A percentile compares a stretch with the other conserved stretches of the same genome.
Conservation (phyloP, 2,329 filamentous ascomycete species). For the Clonostachys rosea region DNA sequence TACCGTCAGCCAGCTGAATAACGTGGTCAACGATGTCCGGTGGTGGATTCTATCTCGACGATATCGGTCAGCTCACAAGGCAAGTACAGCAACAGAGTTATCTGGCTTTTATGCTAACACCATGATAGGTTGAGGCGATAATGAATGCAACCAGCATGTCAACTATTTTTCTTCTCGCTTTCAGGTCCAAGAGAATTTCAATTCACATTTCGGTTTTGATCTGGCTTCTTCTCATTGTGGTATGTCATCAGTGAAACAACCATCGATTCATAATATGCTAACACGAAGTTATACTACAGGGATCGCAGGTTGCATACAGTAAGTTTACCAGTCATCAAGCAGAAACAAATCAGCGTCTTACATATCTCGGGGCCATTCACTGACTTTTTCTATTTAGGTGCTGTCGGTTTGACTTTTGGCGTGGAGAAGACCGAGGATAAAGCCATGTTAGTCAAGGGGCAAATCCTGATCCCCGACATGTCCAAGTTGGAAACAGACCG, state of each 20-base stretch:
- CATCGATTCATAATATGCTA: background rate
- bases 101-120: no score
- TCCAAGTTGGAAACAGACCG: slow-evolving; percentile 21
- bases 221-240: slow-evolving; percentile 24
- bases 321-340: no score
- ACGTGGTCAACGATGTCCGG: slow-evolving; percentile 35
- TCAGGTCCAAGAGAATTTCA: slow-evolving; percentile 13
- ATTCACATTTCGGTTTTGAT: slow-evolving; percentile 16
- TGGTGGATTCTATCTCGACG: slow-evolving; percentile 36
- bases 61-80: slow-evolving; percentile 29
- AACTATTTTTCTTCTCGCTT: slow-evolving; percentile 16
- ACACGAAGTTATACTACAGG: background rate
- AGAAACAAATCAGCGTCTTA: no score
- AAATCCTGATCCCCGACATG: slow-evolving; percentile 29
- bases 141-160: slow-evolving; percentile 18
- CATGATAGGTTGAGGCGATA: slow-evolving; percentile 9
- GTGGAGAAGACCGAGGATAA: background rate
- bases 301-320: background rate
- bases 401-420: no score
- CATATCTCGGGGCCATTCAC: no score
- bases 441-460: slow-evolving; percentile 12
- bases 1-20: slow-evolving; percentile 34
- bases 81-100: no score
- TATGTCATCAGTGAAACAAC: slow-evolving; percentile 3
- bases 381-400: no score